These are phyloP conservation scores for Dillenia turbinata DNA, from an alignment of 164 flowering plant genomes.

Conservation along the genomic window DNA sequence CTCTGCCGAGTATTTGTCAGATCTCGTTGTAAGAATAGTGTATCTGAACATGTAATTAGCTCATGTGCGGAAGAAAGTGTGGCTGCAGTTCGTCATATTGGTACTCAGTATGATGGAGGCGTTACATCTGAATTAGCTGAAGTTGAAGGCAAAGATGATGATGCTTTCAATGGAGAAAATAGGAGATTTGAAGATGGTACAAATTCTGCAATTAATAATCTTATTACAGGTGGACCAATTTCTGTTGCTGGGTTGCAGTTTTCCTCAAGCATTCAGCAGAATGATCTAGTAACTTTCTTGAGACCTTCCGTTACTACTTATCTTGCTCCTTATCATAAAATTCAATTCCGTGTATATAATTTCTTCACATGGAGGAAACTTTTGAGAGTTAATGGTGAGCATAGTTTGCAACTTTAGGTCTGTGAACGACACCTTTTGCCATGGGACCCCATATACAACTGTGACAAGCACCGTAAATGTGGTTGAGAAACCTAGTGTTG, in stretches of 20 bases:
- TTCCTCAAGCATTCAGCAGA: slow-evolving; percentile 12
- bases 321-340: neutral
- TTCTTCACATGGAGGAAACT: neutral
- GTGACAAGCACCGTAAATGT: too few species aligned
- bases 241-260: slow-evolving; percentile 12
- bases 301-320: slow-evolving; percentile 1
- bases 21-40: slow-evolving; percentile 23
- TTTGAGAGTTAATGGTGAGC: too few species aligned
- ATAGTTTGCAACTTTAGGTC: neutral
- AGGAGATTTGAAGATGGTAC: slow-evolving; percentile 7
- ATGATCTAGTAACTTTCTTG: slow-evolving; percentile 19
- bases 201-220: slow-evolving; percentile 15
- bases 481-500: too few species aligned
- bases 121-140: slow-evolving; percentile 20
- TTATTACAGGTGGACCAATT: slow-evolving; percentile 6
- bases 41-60: slow-evolving; percentile 28
- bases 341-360: neutral
- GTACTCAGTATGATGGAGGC: slow-evolving; percentile 33
- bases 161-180: slow-evolving; percentile 6
- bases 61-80: slow-evolving; percentile 37
- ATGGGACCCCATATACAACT: neutral
- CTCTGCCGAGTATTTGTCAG: slow-evolving; percentile 51
- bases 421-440: neutral
- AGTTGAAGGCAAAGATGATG: slow-evolving; percentile 16
- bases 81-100: slow-evolving; percentile 30